phyloP scores from a whole-genome alignment of 495 filamentous ascomycete genomes.

The Umbilicaria muhlenbergii region DNA sequence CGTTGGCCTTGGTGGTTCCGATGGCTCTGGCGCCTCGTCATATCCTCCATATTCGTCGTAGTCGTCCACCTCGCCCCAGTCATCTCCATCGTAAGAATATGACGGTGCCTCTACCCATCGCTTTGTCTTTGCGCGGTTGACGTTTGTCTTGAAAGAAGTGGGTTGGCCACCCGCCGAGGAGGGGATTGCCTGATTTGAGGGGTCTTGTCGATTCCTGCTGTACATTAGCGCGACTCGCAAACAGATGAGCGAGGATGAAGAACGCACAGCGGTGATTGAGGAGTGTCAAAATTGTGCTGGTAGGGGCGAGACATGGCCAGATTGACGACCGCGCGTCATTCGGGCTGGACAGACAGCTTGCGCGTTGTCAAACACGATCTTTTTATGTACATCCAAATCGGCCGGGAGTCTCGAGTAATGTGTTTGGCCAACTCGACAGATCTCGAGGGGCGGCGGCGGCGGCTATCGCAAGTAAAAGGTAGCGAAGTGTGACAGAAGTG shows the following conservation, averaged over 20 bases:
- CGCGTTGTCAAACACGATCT: too few species aligned
- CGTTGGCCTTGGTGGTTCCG: conserved; percentile 27
- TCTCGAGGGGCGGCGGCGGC: too few species aligned
- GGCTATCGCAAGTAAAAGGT: too few species aligned
- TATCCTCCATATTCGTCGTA: conserved; percentile 52
- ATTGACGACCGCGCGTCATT: conserved; percentile 5
- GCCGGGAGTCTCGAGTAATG: too few species aligned
- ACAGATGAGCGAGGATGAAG: background rate
- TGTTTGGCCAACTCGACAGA: too few species aligned
- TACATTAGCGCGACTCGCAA: background rate
- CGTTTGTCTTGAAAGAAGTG: conserved; percentile 57
- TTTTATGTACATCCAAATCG: too few species aligned
- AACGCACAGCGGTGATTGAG: conserved; percentile 15
- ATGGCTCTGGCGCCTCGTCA: conserved; percentile 31
- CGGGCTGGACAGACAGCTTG: too few species aligned
- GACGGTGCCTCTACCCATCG: conserved; percentile 90
- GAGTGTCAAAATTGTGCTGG: conserved; percentile 14
- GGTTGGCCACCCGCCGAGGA: conserved; percentile 20
- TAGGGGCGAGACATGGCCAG: conserved; percentile 25
- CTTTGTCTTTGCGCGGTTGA: conserved; percentile 80
- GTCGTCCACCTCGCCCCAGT: conserved; percentile 80
- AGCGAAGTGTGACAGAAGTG: too few species aligned
- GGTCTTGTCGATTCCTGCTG: conserved; percentile 14
- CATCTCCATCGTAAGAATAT: conserved; percentile 79
- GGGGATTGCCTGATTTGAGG: conserved; percentile 10